Evolutionary conservation across 1,139 yeast genomes (phyloP).

Genomic region (Fermentozyma sake): DNA sequence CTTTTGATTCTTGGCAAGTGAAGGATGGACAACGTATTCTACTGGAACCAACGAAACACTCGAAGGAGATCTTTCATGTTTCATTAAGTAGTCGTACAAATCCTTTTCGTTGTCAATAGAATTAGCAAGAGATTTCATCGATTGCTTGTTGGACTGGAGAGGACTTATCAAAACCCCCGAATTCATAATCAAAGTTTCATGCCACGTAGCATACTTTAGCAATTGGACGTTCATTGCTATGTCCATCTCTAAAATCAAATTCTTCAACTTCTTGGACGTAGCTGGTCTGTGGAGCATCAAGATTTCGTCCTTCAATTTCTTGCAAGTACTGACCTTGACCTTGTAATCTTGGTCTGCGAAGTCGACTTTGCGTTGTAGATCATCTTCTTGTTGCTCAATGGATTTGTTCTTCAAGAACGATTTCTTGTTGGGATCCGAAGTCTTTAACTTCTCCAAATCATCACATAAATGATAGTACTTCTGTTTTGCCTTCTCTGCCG

Average conservation of each 20-base stretch:
- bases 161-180: conserved; percentile 83
- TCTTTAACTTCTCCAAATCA: conserved; percentile 78
- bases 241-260: conserved; percentile 79
- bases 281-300: conserved; percentile 73
- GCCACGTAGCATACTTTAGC: conserved; percentile 83
- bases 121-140: conserved; percentile 74
- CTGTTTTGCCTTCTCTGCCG: conserved; percentile 84
- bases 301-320: conserved; percentile 70
- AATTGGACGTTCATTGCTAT: conserved; percentile 84
- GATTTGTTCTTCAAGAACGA: conserved; percentile 74
- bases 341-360: conserved; percentile 83
- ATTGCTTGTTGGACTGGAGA: conserved; percentile 35
- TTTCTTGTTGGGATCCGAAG: conserved; percentile 80
- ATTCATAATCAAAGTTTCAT: conserved; percentile 78
- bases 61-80: conserved; percentile 37
- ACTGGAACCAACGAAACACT: conserved; percentile 49
- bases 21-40: conserved; percentile 75
- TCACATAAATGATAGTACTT: conserved; percentile 79
- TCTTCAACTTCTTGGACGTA: conserved; percentile 66
- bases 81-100: conserved; percentile 62
- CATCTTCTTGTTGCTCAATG: conserved; percentile 89
- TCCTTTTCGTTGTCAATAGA: conserved; percentile 81
- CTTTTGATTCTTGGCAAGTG: conserved; percentile 40
- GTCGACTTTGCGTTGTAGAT: conserved; percentile 73
- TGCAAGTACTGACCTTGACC: conserved; percentile 68